Evolutionary conservation across 2,329 filamentous ascomycete genomes (phyloP).

Genomic region (Sclerotinia borealis): DNA sequence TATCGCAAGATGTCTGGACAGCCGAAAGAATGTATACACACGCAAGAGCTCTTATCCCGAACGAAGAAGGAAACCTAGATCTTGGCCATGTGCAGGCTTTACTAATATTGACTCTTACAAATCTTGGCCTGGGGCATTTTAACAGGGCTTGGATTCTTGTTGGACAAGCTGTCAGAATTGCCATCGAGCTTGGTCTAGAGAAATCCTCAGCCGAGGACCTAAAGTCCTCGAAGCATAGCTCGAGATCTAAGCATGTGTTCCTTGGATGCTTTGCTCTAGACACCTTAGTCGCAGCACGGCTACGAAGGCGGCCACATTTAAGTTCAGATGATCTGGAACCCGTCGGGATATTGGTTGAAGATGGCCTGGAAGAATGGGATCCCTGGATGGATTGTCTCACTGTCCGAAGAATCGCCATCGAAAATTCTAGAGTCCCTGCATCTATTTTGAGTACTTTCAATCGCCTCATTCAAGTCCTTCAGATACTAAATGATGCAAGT

Average conservation of each 20-base stretch:
- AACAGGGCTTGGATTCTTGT: constrained; percentile 58
- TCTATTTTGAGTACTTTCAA: constrained; percentile 33
- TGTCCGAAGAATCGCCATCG: constrained; percentile 28
- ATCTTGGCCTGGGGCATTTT: constrained; percentile 52
- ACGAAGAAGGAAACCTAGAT: constrained; percentile 43
- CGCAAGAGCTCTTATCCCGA: constrained; percentile 44
- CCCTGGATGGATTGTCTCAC: constrained; percentile 55
- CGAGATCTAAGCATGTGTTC: constrained; percentile 38
- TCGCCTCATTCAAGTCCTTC: constrained; percentile 30
- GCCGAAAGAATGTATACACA: constrained; percentile 43
- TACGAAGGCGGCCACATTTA: constrained; percentile 46
- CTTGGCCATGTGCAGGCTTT: constrained; percentile 50
- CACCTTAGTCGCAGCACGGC: constrained; percentile 46
- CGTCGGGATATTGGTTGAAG: constrained; percentile 49
- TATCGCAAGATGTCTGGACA: constrained; percentile 22
- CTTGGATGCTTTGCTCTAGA: constrained; percentile 60
- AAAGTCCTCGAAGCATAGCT: constrained; percentile 24
- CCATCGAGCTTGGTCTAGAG: constrained; percentile 39
- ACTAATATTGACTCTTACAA: constrained; percentile 54
- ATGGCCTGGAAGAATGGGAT: constrained; percentile 69
- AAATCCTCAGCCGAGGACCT: constrained; percentile 25
- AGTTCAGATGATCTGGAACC: constrained; percentile 41
- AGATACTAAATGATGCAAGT: constrained; percentile 29
- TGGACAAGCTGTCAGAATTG: constrained; percentile 55
- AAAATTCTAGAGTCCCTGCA: constrained; percentile 28